These are phyloP conservation scores for Skeletonema tropicum DNA, from an alignment of 108 stramenopile species.

Conservation along the genomic window DNA sequence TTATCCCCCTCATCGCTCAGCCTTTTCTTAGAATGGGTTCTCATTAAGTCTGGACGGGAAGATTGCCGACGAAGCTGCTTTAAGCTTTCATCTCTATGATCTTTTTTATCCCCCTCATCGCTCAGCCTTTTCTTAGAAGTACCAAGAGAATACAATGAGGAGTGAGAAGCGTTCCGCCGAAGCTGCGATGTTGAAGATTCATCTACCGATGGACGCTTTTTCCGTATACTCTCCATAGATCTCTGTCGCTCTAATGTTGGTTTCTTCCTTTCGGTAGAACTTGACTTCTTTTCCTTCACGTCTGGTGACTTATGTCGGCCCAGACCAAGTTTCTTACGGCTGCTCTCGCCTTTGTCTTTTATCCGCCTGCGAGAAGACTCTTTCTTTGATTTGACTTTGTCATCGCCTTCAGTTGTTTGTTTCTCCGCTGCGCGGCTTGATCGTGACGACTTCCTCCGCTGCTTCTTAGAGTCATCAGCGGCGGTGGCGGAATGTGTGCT, in stretches of 20 bases:
- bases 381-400: not conserved
- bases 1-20: too few species aligned
- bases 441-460: not conserved
- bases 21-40: too few species aligned
- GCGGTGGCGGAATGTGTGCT: not conserved
- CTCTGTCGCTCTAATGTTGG: not conserved
- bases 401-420: not conserved
- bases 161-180: not conserved
- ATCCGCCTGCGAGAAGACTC: not conserved
- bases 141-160: too few species aligned
- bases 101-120: too few species aligned
- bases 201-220: slow-evolving; percentile 4
- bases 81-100: too few species aligned
- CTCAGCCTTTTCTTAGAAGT: too few species aligned
- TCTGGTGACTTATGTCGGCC: not conserved
- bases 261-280: slow-evolving; percentile 6
- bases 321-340: not conserved
- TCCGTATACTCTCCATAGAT: not conserved
- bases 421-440: not conserved
- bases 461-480: not conserved
- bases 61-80: too few species aligned
- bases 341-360: not conserved
- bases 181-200: not conserved
- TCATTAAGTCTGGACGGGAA: too few species aligned
- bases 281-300: not conserved